phyloP scores from a whole-genome alignment of 805 yeast species.

The Myxozyma neotropica region DNA sequence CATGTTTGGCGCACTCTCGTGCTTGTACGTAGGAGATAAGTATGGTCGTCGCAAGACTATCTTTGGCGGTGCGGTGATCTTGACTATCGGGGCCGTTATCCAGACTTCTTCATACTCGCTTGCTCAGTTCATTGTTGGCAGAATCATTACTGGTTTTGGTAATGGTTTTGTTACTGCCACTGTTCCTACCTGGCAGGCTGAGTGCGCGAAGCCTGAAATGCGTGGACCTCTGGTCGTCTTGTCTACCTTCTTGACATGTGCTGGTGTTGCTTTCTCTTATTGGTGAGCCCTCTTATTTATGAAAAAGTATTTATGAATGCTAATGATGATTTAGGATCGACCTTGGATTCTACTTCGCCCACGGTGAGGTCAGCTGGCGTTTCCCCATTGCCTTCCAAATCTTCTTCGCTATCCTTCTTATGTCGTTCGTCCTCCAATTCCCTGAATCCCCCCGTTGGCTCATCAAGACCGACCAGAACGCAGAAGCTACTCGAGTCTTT shows the following conservation, averaged over 20 bases:
- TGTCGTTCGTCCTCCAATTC: conserved; percentile 51
- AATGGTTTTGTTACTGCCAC: conserved; percentile 76
- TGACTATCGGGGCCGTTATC: conserved; percentile 61
- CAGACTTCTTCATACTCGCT: conserved; percentile 58
- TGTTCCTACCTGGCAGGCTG: conserved; percentile 81
- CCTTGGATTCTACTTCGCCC: conserved; percentile 69
- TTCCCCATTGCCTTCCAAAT: conserved; percentile 77
- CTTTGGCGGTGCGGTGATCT: conserved; percentile 56
- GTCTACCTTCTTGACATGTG: conserved; percentile 70
- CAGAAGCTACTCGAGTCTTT: conserved; percentile 50
- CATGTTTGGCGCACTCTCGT: conserved; percentile 69
- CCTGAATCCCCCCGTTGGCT: conserved; percentile 90
- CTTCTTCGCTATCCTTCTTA: conserved; percentile 63
- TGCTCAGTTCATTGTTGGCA: conserved; percentile 74
- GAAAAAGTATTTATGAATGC: too few relatives aligned
- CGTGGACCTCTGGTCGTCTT: conserved; percentile 70
- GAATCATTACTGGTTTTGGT: conserved; percentile 74
- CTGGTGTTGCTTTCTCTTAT: conserved; percentile 75
- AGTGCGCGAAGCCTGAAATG: conserved; percentile 63
- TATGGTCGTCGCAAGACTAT: conserved; percentile 69
- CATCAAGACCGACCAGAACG: conserved; percentile 68
- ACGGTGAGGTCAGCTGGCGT: conserved; percentile 60
- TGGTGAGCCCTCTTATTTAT: too few relatives aligned
- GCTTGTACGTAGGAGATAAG: conserved; percentile 61
- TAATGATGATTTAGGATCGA: conserved; percentile 52